These are phyloP conservation scores for Arthrobotrys sinensis DNA, from an alignment of 2,329 filamentous ascomycete species.

Conservation along the genomic window DNA sequence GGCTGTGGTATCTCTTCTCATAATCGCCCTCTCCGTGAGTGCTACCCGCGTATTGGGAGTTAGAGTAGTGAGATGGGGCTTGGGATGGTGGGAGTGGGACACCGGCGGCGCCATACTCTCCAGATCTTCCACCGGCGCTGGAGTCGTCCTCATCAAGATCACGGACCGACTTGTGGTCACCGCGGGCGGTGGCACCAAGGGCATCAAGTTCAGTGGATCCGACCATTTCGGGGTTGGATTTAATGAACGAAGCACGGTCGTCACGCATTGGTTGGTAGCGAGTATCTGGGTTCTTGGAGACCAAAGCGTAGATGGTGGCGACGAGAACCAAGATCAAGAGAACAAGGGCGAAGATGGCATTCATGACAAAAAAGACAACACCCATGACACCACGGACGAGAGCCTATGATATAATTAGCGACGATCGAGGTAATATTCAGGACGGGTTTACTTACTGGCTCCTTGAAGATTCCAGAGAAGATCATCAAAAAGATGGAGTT, in stretches of 20 bases:
- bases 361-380: conserved; percentile 88
- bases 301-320: conserved; percentile 82
- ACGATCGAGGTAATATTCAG: conserved; percentile 41
- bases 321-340: conserved; percentile 86
- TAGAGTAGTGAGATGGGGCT: conserved; percentile 63
- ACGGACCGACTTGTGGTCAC: conserved; percentile 77
- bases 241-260: conserved; percentile 96
- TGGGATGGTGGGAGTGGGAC: conserved; percentile 64
- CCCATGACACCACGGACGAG: conserved; percentile 90
- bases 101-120: conserved; percentile 66
- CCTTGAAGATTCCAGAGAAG: conserved; percentile 88
- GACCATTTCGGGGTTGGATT: conserved; percentile 86
- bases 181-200: conserved; percentile 87
- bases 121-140: conserved; percentile 73
- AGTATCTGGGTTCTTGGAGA: conserved; percentile 93
- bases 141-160: conserved; percentile 82
- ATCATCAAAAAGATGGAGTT: conserved; percentile 90
- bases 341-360: conserved; percentile 85
- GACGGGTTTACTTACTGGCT: conserved; percentile 75
- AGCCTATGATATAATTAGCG: conserved; percentile 68
- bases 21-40: conserved; percentile 50
- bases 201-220: conserved; percentile 89
- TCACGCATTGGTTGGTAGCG: conserved; percentile 97
- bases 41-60: conserved; percentile 56
- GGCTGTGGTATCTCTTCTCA: conserved; percentile 60